Evolutionary conservation across 352 stramenopile genomes (phyloP), one percentile per base, ranked within the genome.

Genomic region (Ochromonadaceae sp.): DNA sequence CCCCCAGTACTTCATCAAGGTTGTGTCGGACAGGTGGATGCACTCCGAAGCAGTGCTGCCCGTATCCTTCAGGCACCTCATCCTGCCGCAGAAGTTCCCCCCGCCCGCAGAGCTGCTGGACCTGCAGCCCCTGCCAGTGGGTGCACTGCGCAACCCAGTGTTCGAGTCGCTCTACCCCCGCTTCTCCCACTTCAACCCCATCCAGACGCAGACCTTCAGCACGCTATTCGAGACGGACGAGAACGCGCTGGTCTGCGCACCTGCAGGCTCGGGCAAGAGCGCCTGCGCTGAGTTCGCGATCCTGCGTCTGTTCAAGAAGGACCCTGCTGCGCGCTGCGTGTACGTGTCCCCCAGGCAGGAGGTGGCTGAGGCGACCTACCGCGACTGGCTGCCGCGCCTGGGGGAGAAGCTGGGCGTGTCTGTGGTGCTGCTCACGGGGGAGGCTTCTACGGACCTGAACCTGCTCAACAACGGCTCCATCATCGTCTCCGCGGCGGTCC

Each of bases 1-100:
- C 0, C 93, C 95, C 20, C 81, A 96, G 40, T 98, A 98, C 75
- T 99, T 98, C 76, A 88, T 98, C 58, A 83, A 91, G 58, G 87
- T 98, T n/a, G 80, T 98, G 35, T 95, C 85, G 1, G 92, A 98
- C 79, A 88, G 95, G 67, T 99, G 94, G 92, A 81, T 99, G 62
- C 91, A 98, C 75, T 93, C 87, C 38, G 84, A 96, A 66, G 87
- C 84, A 22, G 86, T 92, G 0, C 69, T 98, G 1, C 91, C 93
- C 12, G 87, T 99, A 53, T 97, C 91, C 25, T 99, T 99, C 73
- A 88, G 95, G 67, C 93, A 96, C 66, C 87, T 99, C 46, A 95
- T 99, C 60, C 72, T 99, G 32, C 95, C 95, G n/a, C 81, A 95
- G 35, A 98, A 98, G 71, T 98, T 96, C 73, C 74, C 86, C 12